Evolutionary conservation across 2,329 filamentous ascomycete species (phyloP).

Genomic region (Geosmithia flava): DNA sequence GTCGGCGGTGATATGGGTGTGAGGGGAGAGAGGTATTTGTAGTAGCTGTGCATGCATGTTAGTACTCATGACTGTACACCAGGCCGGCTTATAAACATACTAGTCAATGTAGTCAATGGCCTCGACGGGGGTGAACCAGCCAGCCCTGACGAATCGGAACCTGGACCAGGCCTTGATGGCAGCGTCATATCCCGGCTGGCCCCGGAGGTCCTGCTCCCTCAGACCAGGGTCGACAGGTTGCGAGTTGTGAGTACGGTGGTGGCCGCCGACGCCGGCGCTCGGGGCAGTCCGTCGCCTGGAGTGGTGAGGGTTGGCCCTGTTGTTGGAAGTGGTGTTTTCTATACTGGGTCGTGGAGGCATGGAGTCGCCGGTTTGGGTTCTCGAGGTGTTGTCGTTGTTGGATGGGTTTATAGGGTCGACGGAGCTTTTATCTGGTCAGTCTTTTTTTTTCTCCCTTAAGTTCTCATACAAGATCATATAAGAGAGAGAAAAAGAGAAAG

Average conservation of each 20-base stretch:
- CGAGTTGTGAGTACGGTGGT: slow-evolving; percentile 4
- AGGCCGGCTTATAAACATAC: no score
- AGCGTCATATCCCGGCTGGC: slow-evolving; percentile 47
- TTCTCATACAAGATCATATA: no score
- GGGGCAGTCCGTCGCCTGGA: neutral
- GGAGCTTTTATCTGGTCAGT: no score
- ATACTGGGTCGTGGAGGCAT: no score
- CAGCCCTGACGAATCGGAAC: slow-evolving; percentile 89
- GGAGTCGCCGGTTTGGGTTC: no score
- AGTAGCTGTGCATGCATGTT: slow-evolving; percentile 50
- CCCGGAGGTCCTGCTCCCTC: slow-evolving; percentile 27
- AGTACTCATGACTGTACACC: no score
- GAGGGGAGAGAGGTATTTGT: slow-evolving; percentile 78
- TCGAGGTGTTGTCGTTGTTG: no score
- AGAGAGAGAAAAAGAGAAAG: no score
- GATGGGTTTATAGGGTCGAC: no score
- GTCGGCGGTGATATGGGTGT: slow-evolving; percentile 91
- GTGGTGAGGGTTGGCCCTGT: no score
- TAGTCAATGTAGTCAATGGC: slow-evolving; percentile 92
- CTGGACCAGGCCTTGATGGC: slow-evolving; percentile 81
- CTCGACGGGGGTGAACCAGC: slow-evolving; percentile 91
- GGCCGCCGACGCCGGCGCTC: neutral
- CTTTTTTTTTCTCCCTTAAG: no score
- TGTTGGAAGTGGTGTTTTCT: no score
- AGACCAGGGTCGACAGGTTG: slow-evolving; percentile 33